Evolutionary conservation across 192 early-diverging fungal species (phyloP), one percentile per base, ranked within the genome.

Genomic region (Globomyces pollinis-pini): DNA sequence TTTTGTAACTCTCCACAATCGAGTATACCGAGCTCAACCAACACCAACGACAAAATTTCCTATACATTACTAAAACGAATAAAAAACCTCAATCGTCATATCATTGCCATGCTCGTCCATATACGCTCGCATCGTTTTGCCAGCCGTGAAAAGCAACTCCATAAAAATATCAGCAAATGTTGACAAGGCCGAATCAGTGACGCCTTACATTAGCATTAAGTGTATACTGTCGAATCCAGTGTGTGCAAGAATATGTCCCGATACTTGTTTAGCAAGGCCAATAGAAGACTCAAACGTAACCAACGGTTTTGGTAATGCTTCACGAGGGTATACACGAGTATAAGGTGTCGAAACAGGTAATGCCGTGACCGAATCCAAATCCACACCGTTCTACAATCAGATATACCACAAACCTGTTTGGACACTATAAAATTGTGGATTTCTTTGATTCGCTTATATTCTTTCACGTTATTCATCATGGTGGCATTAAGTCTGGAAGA

Each of bases 111-210:
- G 86, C 47, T 83, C 73, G 72, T 96, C 92, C 11, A 70, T 62
- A 66, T 93, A 98, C 1, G 77, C 57, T 26, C 88, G 77, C 38
- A 96, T 55, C 1, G 86, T 90, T 60, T 80, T 86, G 28, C 93
- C 92, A 20, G 95, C 61, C 60, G 92, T 98, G 39, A 71, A 41
- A 21, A 98, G 70, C 62, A 90, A 91, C 38, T 96, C 86, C 15
- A 72, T 69, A 24, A 87, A 77, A 39, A 94, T 80, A 58, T 91
- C 93, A 36, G 84, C 83, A 49, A 95, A 59, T 12, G 88, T 73
- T 23, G 82, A 66, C 57, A 93, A 54, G 12, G 90, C 86, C 38
- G 67, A 61, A 18, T 69, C 66, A 8, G 84, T 77, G 24, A 80
- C 75, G 9, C 45, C 72, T 79, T 34, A 11, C 16, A 45, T n/a